Conservation (phyloP, 768 basidiomycete genomes). For the Auriscalpium microsporum region DNA sequence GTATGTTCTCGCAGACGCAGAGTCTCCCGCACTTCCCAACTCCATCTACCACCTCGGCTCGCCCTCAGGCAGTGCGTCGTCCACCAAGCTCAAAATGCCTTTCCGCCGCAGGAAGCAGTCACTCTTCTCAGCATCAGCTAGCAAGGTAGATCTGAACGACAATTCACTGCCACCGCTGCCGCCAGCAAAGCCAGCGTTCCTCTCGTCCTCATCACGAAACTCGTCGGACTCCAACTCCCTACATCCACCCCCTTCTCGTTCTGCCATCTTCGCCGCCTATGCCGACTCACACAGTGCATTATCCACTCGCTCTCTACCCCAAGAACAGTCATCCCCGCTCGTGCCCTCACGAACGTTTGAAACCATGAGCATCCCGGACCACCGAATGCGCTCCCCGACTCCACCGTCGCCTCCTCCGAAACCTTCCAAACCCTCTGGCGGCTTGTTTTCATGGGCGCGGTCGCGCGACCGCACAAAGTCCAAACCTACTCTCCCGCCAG, state of each 20-base stretch:
- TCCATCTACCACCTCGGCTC: slow-evolving; percentile 5
- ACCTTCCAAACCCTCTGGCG: slow-evolving; percentile 27
- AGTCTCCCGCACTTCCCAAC: slow-evolving; percentile 5
- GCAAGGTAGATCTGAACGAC: slow-evolving; percentile 17
- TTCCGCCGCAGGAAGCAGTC: slow-evolving; percentile 31
- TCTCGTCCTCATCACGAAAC: slow-evolving; percentile 22
- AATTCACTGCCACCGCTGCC: slow-evolving; percentile 22
- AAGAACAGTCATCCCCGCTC: slow-evolving; percentile 13
- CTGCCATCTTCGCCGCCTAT: slow-evolving; percentile 54
- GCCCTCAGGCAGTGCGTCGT: slow-evolving; percentile 22
- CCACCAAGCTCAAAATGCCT: slow-evolving; percentile 37
- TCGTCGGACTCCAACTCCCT: slow-evolving; percentile 34
- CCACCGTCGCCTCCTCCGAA: slow-evolving; percentile 14
- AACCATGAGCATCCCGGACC: slow-evolving; percentile 15
- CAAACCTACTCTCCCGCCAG: slow-evolving; percentile 23
- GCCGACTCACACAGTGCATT: slow-evolving; percentile 41
- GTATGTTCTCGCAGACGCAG: slow-evolving; percentile 11
- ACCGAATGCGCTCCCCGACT: neutral
- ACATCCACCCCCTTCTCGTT: slow-evolving; percentile 55
- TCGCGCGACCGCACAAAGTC: slow-evolving; percentile 32
- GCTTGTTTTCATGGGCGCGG: slow-evolving; percentile 37
- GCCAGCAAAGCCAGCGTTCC: neutral
- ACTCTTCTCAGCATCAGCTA: slow-evolving; percentile 20
- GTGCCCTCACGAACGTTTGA: slow-evolving; percentile 12
- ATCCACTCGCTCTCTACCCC: slow-evolving; percentile 61